A percentile compares a stretch with the other conserved stretches of the same genome.
phyloP scores from a whole-genome alignment of 2,329 filamentous ascomycete genomes.

The Clonostachys rhizophaga region DNA sequence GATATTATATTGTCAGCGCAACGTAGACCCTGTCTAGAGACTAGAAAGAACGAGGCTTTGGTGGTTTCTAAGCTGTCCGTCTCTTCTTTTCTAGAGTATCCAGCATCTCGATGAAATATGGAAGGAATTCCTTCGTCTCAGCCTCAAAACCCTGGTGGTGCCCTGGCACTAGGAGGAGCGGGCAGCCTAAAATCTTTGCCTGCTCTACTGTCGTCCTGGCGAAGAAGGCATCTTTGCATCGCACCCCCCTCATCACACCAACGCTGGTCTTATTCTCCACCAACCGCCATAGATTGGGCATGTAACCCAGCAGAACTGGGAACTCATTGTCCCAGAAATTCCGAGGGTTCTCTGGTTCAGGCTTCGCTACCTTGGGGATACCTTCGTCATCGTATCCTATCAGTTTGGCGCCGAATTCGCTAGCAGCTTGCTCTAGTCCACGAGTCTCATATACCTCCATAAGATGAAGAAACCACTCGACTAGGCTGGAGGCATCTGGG shows the following conservation, averaged over 20 bases:
- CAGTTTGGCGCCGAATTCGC: constrained; percentile 10
- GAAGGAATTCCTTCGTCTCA: constrained; percentile 17
- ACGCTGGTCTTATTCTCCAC: constrained; percentile 15
- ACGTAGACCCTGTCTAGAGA: too few relatives aligned
- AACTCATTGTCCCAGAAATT: constrained; percentile 24
- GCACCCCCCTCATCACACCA: constrained; percentile 15
- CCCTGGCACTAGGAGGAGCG: constrained; percentile 14
- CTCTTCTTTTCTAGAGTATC: constrained; percentile 1
- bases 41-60: too few relatives aligned
- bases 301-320: constrained; percentile 8
- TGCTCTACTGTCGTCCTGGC: constrained; percentile 16
- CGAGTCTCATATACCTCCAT: constrained; percentile 11
- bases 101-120: constrained; percentile 15
- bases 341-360: constrained; percentile 11
- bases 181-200: constrained; percentile 17
- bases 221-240: constrained; percentile 18
- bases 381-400: constrained; percentile 17
- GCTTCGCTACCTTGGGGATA: constrained; percentile 7
- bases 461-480: constrained; percentile 13
- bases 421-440: constrained; percentile 9
- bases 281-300: constrained; percentile 16
- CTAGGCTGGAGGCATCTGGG: constrained; percentile 12
- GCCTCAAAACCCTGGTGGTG: constrained; percentile 22
- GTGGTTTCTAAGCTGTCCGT: too few relatives aligned
- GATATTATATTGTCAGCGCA: too few relatives aligned